Evolutionary conservation across 2,329 filamentous ascomycete genomes (phyloP).

Genomic region (Epichloe bromicola): DNA sequence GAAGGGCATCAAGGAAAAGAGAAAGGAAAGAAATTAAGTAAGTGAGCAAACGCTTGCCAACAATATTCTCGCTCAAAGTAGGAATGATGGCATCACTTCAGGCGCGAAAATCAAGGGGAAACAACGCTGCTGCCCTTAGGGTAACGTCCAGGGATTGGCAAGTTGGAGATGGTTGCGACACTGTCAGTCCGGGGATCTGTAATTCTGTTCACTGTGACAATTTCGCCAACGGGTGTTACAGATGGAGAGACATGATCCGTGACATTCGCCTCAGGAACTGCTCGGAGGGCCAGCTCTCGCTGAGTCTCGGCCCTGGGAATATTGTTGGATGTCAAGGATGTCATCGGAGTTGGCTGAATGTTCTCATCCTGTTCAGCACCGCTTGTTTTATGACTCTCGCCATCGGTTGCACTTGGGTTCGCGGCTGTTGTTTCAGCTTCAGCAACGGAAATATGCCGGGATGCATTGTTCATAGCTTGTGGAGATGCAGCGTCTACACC

Average conservation of each 20-base stretch:
- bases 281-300: constrained; percentile 9
- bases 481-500: not conserved
- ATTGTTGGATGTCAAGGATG: constrained; percentile 4
- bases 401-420: not conserved
- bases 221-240: constrained; percentile 3
- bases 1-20: not conserved
- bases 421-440: not conserved
- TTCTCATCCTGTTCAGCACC: constrained; percentile 1
- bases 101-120: constrained; percentile 8
- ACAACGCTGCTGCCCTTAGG: constrained; percentile 34
- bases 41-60: not conserved
- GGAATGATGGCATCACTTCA: not conserved
- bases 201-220: constrained; percentile 12
- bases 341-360: constrained; percentile 9
- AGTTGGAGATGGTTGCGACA: constrained; percentile 45
- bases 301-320: constrained; percentile 13
- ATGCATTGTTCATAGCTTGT: not conserved
- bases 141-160: constrained; percentile 59
- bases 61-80: not conserved
- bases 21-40: not conserved
- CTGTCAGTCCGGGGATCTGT: constrained; percentile 25
- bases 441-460: not conserved
- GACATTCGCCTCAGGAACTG: constrained; percentile 8
- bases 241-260: constrained; percentile 6
- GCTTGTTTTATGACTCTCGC: constrained; percentile 7